Evolutionary conservation across 768 basidiomycete species (phyloP), one percentile per base, ranked within the genome.

Genomic region (Leccinum imitatum): DNA sequence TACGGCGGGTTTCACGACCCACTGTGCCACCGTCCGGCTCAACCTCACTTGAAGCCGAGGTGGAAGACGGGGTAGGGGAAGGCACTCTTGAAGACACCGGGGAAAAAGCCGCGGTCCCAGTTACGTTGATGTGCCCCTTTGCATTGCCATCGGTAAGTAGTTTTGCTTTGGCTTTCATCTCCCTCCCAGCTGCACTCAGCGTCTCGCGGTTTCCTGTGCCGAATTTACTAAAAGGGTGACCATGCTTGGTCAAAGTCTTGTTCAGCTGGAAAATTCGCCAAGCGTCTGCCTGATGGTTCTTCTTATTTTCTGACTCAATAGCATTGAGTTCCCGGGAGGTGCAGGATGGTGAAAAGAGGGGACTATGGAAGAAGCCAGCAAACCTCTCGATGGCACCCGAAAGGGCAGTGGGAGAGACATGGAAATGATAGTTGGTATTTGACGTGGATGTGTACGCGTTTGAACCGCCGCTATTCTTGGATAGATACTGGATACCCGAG

Each of bases 241-340:
- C 90, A 2, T 79, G 78, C 65, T 85, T 86, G 58, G 86, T 88
- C 53, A 96, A 84, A 66, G 89, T 82, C 73, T 98, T 98, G 75
- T 91, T 92, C 25, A 98, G 76, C 73, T 99, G 96, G 75, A 91
- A 98, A 59, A 95, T 86, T n/a, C 96, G 86, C 91, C 94, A 95
- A 68, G 87, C 78, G 69, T 98, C 94, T 3, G 81, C 77, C 71
- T 96, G 95, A 51, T 91, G 84, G 71, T 98, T 99, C 78, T 97
- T 96, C 78, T 93, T 93, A 80, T 98, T 89, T 72, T 99, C 97
- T 0, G 93, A 96, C 72, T 99, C 90, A 46, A 99, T 95, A 1
- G 97, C 96, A 65, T 94, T 94, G 62, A 97, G 80, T 76, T 99
- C 96, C 33, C 94, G 85, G 27, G 85, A 80, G 1, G 93, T 95